These are phyloP conservation scores for Candida odintsovae DNA, from an alignment of 805 yeast genomes.

Conservation along the genomic window DNA sequence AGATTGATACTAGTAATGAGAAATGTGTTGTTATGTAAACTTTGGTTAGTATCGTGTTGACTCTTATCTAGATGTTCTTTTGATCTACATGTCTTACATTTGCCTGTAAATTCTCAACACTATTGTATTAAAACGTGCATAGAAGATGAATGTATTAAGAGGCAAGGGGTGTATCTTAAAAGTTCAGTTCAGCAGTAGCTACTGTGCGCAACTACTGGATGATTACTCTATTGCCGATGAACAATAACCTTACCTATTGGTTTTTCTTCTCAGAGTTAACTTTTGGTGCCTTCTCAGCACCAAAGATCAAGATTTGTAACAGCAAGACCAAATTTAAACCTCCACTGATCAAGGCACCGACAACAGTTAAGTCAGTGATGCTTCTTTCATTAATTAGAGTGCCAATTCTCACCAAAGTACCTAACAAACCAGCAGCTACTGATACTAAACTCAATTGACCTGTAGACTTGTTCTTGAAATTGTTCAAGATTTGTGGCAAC, in stretches of 20 bases:
- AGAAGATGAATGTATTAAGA: too few species aligned
- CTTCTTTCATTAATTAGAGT: slow-evolving; percentile 31
- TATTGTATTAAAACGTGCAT: too few species aligned
- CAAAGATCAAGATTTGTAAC: slow-evolving; percentile 29
- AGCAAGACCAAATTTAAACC: slow-evolving; percentile 29
- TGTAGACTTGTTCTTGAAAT: slow-evolving; percentile 33
- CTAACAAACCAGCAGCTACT: slow-evolving; percentile 31
- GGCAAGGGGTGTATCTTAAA: too few species aligned
- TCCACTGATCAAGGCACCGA: slow-evolving; percentile 27
- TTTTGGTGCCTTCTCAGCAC: slow-evolving; percentile 9
- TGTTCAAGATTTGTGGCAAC: slow-evolving; percentile 36
- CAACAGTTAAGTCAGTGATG: slow-evolving; percentile 28
- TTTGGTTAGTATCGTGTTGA: not conserved
- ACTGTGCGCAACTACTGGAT: too few species aligned
- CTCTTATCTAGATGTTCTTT: slow-evolving; percentile 3
- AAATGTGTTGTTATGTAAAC: slow-evolving; percentile 44
- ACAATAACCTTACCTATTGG: too few species aligned
- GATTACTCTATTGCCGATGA: too few species aligned
- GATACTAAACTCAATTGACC: slow-evolving; percentile 35
- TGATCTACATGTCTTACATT: not conserved
- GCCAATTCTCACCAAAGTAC: slow-evolving; percentile 33
- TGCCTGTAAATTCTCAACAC: not conserved
- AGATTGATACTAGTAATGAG: slow-evolving; percentile 46
- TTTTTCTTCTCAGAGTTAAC: slow-evolving; percentile 12
- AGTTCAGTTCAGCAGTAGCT: too few species aligned